Evolutionary conservation across 75 land plant species (phyloP).

Genomic region (Selaginella moellendorffii): DNA sequence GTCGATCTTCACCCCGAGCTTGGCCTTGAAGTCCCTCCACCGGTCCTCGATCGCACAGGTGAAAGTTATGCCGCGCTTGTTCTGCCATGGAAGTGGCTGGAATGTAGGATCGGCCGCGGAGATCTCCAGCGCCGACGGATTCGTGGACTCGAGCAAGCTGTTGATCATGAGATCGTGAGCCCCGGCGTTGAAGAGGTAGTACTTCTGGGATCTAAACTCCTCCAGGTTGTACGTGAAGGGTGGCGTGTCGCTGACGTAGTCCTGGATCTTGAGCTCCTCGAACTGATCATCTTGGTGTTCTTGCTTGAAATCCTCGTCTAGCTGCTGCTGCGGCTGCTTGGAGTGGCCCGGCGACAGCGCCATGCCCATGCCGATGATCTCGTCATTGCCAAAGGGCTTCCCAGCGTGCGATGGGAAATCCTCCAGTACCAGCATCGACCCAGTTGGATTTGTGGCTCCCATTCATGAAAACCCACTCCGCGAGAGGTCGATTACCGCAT

Average conservation of each 20-base stretch:
- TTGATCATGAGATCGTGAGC: background rate
- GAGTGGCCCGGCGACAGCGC: no score
- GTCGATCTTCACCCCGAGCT: background rate
- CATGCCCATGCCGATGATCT: background rate
- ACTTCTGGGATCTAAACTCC: background rate
- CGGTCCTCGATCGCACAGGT: background rate
- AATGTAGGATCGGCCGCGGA: background rate
- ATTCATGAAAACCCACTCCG: background rate
- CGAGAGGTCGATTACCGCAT: background rate
- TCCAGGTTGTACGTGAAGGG: background rate
- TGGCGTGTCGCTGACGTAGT: background rate
- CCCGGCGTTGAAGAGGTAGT: background rate
- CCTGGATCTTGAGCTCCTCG: background rate
- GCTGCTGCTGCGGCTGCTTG: background rate
- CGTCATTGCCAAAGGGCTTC: background rate
- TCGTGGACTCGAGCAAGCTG: background rate
- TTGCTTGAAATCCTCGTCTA: background rate
- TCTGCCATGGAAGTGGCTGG: background rate
- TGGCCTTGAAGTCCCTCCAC: background rate
- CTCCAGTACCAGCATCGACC: background rate
- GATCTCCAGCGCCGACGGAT: background rate
- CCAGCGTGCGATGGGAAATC: background rate
- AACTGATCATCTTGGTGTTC: background rate
- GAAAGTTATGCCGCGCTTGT: background rate
- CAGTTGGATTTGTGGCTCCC: background rate